These are phyloP conservation scores for Auricularia sp. DNA, from an alignment of 768 basidiomycete species.

Conservation along the genomic window DNA sequence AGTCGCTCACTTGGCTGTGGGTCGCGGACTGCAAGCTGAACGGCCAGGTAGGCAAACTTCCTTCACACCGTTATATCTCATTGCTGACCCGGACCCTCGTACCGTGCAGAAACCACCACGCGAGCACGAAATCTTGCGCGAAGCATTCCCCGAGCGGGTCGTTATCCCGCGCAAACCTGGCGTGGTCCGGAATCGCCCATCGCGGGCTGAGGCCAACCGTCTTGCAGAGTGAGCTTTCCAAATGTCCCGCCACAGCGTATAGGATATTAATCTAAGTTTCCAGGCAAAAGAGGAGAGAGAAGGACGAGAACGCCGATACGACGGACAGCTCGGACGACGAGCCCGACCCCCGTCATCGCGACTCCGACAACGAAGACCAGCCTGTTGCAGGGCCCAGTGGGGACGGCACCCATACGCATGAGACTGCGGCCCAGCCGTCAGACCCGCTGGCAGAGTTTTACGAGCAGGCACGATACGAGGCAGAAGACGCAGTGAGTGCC, in stretches of 20 bases:
- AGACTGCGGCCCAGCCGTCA: neutral
- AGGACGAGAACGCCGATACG: neutral
- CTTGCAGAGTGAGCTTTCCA: neutral
- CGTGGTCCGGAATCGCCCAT: neutral
- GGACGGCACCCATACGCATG: neutral
- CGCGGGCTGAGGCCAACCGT: neutral
- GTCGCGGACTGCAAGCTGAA: conserved; percentile 16
- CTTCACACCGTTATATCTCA: too few relatives aligned
- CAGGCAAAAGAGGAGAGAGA: neutral
- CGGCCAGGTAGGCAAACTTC: neutral
- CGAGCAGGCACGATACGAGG: conserved; percentile 40
- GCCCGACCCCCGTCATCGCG: neutral
- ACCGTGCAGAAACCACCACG: neutral
- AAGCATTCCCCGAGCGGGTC: neutral
- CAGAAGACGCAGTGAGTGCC: conserved; percentile 31
- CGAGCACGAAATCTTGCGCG: conserved; percentile 6
- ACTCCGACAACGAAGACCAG: too few relatives aligned
- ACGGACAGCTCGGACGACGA: neutral
- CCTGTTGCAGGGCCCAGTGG: neutral
- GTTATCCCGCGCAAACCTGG: neutral
- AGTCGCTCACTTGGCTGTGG: conserved; percentile 58
- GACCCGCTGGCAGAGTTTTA: conserved; percentile 61
- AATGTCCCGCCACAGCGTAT: neutral
- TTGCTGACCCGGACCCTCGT: too few relatives aligned
- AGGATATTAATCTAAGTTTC: neutral